Percentiles rank a stretch among this genome's conserved stretches.
Evolutionary conservation across 257 asterid genomes (phyloP).

Genomic region (Penstemon davidsonii): DNA sequence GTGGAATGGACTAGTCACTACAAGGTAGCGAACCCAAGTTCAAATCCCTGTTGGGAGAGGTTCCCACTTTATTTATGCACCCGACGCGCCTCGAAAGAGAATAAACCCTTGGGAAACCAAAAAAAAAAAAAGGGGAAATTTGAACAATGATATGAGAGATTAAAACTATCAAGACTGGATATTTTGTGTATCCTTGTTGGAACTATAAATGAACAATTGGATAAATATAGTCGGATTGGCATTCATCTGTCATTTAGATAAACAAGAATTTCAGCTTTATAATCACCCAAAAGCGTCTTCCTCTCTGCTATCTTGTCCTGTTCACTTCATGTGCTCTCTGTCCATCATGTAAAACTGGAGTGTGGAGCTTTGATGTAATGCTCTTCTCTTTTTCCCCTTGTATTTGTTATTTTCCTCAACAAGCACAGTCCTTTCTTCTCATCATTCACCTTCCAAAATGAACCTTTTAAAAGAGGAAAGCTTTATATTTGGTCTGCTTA

Average conservation of each 20-base stretch:
- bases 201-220: background rate
- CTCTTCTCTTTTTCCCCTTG: background rate
- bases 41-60: too few relatives aligned
- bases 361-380: background rate
- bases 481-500: conserved; percentile 9
- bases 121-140: too few relatives aligned
- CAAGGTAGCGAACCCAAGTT: too few relatives aligned
- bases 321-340: conserved; percentile 10
- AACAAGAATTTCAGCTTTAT: conserved; percentile 3
- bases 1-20: too few relatives aligned
- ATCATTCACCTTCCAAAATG: conserved; percentile 1
- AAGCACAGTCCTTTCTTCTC: background rate
- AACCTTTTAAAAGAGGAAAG: conserved; percentile 5
- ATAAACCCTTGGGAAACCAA: too few relatives aligned
- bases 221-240: background rate
- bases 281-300: background rate
- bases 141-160: conserved; percentile 13
- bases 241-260: background rate
- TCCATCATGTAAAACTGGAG: background rate
- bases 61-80: too few relatives aligned
- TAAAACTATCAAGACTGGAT: background rate
- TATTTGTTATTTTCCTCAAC: background rate
- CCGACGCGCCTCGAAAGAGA: too few relatives aligned
- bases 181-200: background rate
- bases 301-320: background rate